Conservation (phyloP, 2,329 filamentous ascomycete species). For the Sarocladium oryzae region DNA sequence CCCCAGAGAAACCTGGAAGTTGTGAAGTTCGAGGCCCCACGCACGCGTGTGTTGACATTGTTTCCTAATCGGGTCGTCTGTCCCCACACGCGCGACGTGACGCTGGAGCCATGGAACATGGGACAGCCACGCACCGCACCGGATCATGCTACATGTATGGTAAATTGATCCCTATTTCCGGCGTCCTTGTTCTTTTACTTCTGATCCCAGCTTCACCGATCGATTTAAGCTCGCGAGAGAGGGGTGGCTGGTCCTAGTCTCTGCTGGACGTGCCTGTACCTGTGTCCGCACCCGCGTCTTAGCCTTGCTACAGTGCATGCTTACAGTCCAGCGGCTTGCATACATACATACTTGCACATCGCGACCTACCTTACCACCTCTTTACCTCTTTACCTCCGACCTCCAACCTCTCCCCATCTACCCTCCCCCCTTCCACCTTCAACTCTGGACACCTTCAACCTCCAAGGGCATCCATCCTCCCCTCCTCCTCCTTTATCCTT, state of each 20-base stretch:
- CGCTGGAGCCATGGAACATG: slow-evolving; percentile 3
- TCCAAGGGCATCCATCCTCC: not conserved
- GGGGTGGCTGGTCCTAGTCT: slow-evolving; percentile 5
- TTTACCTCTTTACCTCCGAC: slow-evolving; percentile 2
- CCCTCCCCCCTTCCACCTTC: not conserved
- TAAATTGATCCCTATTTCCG: not conserved
- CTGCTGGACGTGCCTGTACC: not conserved
- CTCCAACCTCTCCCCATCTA: not conserved
- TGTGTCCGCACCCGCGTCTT: not conserved
- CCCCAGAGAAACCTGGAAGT: no score
- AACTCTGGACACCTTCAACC: not conserved
- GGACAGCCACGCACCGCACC: slow-evolving; percentile 1
- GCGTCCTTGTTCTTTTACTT: not conserved
- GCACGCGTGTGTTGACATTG: slow-evolving; percentile 28
- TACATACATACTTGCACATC: no score
- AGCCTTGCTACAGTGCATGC: no score
- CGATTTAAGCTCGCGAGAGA: slow-evolving; percentile 3
- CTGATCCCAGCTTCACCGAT: not conserved
- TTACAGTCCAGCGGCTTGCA: no score
- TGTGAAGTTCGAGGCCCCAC: slow-evolving; percentile 1
- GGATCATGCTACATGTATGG: not conserved
- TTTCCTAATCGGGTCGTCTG: slow-evolving; percentile 26
- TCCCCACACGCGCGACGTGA: slow-evolving; percentile 21
- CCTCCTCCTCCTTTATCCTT: not conserved
- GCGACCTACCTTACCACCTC: slow-evolving; percentile 1